These are phyloP conservation scores for Rhynchospora breviuscula DNA, from an alignment of 176 grass and related monocot genomes.

Conservation along the genomic window DNA sequence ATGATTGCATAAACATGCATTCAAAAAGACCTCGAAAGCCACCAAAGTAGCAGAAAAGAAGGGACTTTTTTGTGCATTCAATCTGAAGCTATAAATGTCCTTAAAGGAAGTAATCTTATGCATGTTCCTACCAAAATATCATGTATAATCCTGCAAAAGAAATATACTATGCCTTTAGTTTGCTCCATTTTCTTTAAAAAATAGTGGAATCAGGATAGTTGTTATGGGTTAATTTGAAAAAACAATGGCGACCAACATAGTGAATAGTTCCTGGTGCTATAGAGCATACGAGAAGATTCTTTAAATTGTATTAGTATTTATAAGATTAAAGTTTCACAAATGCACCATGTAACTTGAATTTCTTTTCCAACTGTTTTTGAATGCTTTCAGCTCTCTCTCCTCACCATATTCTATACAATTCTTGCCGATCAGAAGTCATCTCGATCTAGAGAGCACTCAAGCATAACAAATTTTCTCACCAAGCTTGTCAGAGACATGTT, in stretches of 20 bases:
- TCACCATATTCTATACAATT: slow-evolving; percentile 81
- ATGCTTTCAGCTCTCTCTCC: slow-evolving; percentile 72
- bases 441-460: slow-evolving; percentile 57
- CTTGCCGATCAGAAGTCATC: slow-evolving; percentile 67
- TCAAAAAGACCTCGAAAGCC: not conserved
- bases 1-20: not conserved
- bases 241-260: not conserved
- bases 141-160: not conserved
- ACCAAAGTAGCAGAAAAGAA: not conserved
- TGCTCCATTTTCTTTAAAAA: not conserved
- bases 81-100: not conserved
- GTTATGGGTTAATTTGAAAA: slow-evolving; percentile 6
- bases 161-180: not conserved
- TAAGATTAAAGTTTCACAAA: slow-evolving; percentile 1
- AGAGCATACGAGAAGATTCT: not conserved
- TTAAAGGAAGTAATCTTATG: not conserved
- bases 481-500: slow-evolving; percentile 89
- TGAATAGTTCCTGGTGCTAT: not conserved
- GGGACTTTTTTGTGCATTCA: not conserved
- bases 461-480: slow-evolving; percentile 82
- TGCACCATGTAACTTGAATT: not conserved
- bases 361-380: slow-evolving; percentile 4
- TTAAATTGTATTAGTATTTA: not conserved
- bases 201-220: not conserved
- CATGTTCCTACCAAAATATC: not conserved